Conservation (phyloP, 352 stramenopile genomes). For the Thalassiosira livingstoniorum region DNA sequence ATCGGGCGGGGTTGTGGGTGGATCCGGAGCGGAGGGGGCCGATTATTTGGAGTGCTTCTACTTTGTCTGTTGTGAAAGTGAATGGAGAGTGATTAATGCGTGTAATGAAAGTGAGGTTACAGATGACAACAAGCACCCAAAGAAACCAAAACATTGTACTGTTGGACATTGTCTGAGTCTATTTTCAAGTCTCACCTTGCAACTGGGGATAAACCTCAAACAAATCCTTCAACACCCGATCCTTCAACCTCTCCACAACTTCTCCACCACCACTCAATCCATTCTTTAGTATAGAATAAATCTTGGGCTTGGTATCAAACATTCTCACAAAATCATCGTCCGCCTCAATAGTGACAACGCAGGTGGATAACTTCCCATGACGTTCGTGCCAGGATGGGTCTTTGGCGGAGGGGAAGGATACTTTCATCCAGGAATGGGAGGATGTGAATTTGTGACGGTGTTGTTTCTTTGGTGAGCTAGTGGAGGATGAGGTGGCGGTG, state of each 20-base stretch:
- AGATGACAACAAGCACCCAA: too few relatives aligned
- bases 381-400: constrained; percentile 80
- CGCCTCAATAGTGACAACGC: constrained; percentile 86
- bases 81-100: too few relatives aligned
- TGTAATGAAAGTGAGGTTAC: too few relatives aligned
- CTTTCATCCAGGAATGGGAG: constrained; percentile 81
- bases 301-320: constrained; percentile 82
- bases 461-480: constrained; percentile 37
- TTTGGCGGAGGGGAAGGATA: constrained; percentile 85
- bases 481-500: constrained; percentile 13
- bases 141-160: too few relatives aligned
- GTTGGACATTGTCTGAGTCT: too few relatives aligned
- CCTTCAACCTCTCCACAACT: constrained; percentile 62
- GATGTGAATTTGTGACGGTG: constrained; percentile 67
- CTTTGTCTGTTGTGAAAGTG: constrained; percentile 45
- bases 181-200: constrained; percentile 51
- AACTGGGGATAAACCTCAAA: constrained; percentile 80
- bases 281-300: constrained; percentile 71
- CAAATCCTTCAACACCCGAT: constrained; percentile 77
- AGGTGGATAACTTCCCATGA: constrained; percentile 76
- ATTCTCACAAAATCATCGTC: constrained; percentile 84
- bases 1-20: constrained; percentile 77
- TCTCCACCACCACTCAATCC: constrained; percentile 25
- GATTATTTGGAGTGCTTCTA: constrained; percentile 57
- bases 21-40: constrained; percentile 71